phyloP scores from a whole-genome alignment of 2,329 filamentous ascomycete genomes.

The Pseudocercospora eumusae region DNA sequence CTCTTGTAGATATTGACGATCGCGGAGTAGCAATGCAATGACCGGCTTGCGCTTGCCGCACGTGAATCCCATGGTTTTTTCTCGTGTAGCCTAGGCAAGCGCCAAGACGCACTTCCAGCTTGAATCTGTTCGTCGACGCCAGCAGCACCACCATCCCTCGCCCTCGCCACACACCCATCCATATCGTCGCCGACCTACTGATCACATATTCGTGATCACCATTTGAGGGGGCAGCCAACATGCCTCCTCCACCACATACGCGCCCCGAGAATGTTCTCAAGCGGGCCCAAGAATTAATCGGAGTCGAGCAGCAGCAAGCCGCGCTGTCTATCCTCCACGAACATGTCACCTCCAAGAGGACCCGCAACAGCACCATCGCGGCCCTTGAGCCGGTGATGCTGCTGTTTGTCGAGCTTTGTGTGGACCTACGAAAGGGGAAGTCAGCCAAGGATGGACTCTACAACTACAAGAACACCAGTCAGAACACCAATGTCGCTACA shows the following conservation, averaged over 20 bases:
- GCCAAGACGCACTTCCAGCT: conserved; percentile 8
- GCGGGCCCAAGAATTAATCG: conserved; percentile 97
- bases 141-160: conserved; percentile 13
- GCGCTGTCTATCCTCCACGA: conserved; percentile 95
- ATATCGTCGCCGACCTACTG: conserved; percentile 53
- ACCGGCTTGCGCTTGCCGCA: not conserved
- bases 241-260: conserved; percentile 95
- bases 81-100: conserved; percentile 9
- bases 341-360: conserved; percentile 98
- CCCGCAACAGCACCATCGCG: conserved; percentile 93
- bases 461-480: conserved; percentile 99
- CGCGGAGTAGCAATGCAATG: not conserved
- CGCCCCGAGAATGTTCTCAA: conserved; percentile 99
- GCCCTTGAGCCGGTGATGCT: conserved; percentile 98
- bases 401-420: conserved; percentile 92
- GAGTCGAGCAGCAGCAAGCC: conserved; percentile 88
- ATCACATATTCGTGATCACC: conserved; percentile 23
- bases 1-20: not conserved
- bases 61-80: not conserved
- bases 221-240: conserved; percentile 39
- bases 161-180: conserved; percentile 56
- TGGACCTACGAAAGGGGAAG: conserved; percentile 97
- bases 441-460: conserved; percentile 97
- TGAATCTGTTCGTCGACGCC: conserved; percentile 10
- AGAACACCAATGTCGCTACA: conserved; percentile 97